Conservation (phyloP, 345 rosid species). For the Citrus sp. region DNA sequence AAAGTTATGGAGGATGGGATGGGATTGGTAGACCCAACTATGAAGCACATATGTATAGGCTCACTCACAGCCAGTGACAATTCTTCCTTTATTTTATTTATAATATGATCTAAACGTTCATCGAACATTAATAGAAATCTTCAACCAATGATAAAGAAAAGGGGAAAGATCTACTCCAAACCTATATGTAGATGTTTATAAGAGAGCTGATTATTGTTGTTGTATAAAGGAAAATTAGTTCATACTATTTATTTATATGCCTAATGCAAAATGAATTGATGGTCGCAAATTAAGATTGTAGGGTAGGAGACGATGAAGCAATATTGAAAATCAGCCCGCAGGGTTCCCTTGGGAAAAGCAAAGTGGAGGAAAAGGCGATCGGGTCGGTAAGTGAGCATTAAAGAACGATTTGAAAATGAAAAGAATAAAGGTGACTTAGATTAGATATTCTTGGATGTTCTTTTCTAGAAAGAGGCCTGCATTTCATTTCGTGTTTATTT, state of each 20-base stretch:
- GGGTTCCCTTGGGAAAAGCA: background rate
- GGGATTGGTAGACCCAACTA: background rate
- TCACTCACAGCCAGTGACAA: too few species aligned
- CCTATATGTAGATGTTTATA: too few species aligned
- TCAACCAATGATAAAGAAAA: too few species aligned
- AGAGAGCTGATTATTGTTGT: too few species aligned
- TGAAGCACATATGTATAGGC: too few species aligned
- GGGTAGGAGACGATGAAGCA: background rate
- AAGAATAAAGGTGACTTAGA: slow-evolving; percentile 3
- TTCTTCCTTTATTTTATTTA: too few species aligned
- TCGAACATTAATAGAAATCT: too few species aligned
- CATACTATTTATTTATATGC: too few species aligned
- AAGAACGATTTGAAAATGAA: slow-evolving; percentile 3
- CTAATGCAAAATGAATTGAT: background rate
- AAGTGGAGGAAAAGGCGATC: background rate
- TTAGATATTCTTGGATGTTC: background rate
- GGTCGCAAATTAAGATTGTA: background rate
- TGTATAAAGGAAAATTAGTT: too few species aligned
- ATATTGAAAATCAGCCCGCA: background rate
- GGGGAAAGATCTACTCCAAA: too few species aligned
- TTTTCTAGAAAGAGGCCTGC: background rate
- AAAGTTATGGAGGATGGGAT: background rate
- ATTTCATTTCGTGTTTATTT: background rate
- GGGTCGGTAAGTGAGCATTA: background rate
- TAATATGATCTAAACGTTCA: too few species aligned